These are phyloP conservation scores for Podospora australis DNA, from an alignment of 495 filamentous ascomycete species.

Conservation along the genomic window DNA sequence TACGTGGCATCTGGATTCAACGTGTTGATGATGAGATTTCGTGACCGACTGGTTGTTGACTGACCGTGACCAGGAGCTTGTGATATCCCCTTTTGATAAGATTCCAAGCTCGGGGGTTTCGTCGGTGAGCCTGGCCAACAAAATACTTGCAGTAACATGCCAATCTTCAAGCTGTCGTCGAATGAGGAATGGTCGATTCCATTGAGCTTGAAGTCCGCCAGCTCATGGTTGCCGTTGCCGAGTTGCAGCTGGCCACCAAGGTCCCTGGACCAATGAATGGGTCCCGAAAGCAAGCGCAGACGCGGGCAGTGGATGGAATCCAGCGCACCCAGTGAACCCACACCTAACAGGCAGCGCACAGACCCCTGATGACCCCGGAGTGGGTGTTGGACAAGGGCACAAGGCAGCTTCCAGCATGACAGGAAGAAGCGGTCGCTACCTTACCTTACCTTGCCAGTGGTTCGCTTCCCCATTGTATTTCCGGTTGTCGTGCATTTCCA, in stretches of 20 bases:
- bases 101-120: too few relatives aligned
- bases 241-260: slow-evolving; percentile 2
- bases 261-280: background rate
- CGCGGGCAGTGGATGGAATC: too few relatives aligned
- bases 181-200: background rate
- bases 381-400: background rate
- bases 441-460: background rate
- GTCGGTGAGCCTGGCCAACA: background rate
- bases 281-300: too few relatives aligned
- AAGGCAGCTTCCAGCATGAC: background rate
- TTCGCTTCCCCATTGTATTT: background rate
- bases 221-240: slow-evolving; percentile 7
- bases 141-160: too few relatives aligned
- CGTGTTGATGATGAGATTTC: too few relatives aligned
- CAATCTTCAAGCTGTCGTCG: background rate
- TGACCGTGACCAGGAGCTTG: too few relatives aligned
- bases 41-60: too few relatives aligned
- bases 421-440: background rate
- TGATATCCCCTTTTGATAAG: too few relatives aligned
- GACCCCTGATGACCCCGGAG: background rate
- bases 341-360: background rate
- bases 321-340: too few relatives aligned
- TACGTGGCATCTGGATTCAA: too few relatives aligned
- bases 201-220: background rate
- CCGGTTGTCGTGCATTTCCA: background rate